Percentiles rank a stretch among this genome's conserved stretches.
Conservation (phyloP, 768 basidiomycete species). For the Pleurotus cornucopiae region DNA sequence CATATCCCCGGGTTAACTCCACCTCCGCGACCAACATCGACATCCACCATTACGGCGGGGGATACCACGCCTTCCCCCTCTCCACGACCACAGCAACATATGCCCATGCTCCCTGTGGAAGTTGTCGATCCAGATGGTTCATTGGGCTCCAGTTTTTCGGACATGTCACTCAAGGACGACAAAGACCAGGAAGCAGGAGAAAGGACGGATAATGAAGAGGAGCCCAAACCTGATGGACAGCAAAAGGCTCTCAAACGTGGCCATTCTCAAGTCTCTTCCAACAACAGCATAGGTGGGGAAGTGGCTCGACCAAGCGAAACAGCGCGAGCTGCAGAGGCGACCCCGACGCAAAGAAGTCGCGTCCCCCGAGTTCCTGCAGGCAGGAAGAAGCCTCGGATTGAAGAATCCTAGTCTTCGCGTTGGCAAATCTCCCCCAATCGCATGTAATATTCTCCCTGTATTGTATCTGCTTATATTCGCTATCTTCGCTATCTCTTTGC, state of each 20-base stretch:
- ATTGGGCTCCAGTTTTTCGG: slow-evolving; percentile 3
- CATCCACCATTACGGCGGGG: neutral
- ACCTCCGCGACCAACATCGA: neutral
- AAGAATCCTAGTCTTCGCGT: neutral
- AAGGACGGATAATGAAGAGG: neutral
- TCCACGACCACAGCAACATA: neutral
- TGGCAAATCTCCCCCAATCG: too few relatives aligned
- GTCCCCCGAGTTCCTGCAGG: neutral
- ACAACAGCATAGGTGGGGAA: neutral
- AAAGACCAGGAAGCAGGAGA: neutral
- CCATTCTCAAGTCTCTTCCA: slow-evolving; percentile 3
- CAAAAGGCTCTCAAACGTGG: slow-evolving; percentile 1
- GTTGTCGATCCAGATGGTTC: neutral
- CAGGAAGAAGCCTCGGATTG: neutral
- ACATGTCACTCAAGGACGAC: slow-evolving; percentile 2
- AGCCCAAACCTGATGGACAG: neutral
- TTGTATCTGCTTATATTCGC: too few relatives aligned
- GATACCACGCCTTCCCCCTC: neutral
- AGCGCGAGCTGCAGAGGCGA: neutral
- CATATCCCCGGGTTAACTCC: neutral
- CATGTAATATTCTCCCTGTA: too few relatives aligned
- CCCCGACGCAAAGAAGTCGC: too few relatives aligned
- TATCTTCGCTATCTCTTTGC: too few relatives aligned
- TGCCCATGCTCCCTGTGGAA: neutral
- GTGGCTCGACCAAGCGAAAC: neutral